Base-by-base conservation (phyloP, 129 eudicot genomes). In the Flaveria sonorensis region DNA sequence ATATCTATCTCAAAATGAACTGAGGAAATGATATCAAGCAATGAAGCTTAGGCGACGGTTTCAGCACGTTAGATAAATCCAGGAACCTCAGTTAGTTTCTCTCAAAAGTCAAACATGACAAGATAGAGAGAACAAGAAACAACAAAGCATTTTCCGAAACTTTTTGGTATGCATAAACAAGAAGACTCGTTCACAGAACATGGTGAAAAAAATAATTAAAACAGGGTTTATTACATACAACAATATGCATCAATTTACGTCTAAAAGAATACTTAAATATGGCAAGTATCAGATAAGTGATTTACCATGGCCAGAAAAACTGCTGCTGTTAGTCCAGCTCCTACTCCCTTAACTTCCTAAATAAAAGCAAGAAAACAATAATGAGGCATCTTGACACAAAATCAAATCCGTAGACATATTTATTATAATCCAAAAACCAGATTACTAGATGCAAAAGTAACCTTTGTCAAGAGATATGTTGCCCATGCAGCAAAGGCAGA, bases 401-500 rank as follows among this genome's bases (percentile, higher is more conserved):
- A 12, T 13, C 18, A 60, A 24, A n/a, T 12, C 18, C 4, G 18
- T 60, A 56, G 5, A 19, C 21, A 20, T 20, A 57, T 57, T 57
- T 20, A 10, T 57, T 21, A 26, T 60, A 60, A 60, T 24, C 18
- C 40, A 60, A 60, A 32, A 21, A 60, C 6, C 66, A 24, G 39
- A 60, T 60, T 24, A 24, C 40, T 24, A 39, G n/a, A 79, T 32
- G 53, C 71, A 57, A 36, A 74, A 74, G 71, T 69, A 85, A 91
- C 98, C 98, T 94, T 94, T 3, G 96, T 91, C 72, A 94, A 77
- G 59, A 91, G 87, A 85, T 84, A 94, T 69, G 98, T 86, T 51
- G 98, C 92, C 98, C 98, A 94, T 69, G 98, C 86, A 79, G 98
- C 98, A 83, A 85, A 76, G 79, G 98, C 97, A 46, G 98, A 94